Base-by-base conservation (phyloP, 805 yeast genomes). In the Myxozyma nipponensis region DNA sequence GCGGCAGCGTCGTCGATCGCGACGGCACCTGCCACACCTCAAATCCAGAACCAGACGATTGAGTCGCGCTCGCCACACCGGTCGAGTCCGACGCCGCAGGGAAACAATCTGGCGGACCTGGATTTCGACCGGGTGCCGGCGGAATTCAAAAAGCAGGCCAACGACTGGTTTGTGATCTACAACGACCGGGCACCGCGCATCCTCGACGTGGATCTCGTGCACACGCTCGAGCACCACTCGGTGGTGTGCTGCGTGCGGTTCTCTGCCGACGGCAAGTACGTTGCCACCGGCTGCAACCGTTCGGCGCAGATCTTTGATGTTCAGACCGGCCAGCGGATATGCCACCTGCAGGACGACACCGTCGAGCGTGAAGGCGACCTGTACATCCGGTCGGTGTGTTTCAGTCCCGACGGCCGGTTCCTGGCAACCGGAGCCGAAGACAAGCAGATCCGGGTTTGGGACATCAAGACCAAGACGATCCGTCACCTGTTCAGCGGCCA, bases 231-330 rank as follows among this genome's bases (percentile, higher is more conserved):
- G 66, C 98, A 93, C 72, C 78, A 89, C 15, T 85, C 95, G 1
- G 98, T 91, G 40, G 98, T 91, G 44, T 93, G 98, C 74, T 91
- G 98, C 70, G 98, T 91, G 51, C 78, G 95, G 55, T 91, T 93
- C 73, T 82, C 90, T 51, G 81, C 81, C 58, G 95, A 88, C 67
- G 98, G 98, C 56, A 84, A 86, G 70, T 86, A 79, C 65, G 75
- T 91, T 60, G 98, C 98, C 23, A 91, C 98, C 15, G 98, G 98
- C 43, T 90, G 97, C 74, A 93, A 91, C 73, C 87, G 89, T 66
- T 80, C 95, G 39, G 93, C 98, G 2, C 96, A 90, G 69, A 96
- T 91, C 50, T 91, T 84, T 70, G 85, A 86, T 59, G 97, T 90
- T 44, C 84, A 84, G 63, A 84, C 95, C 19, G 98, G 98, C 61